Conservation (phyloP, 2,329 filamentous ascomycete genomes). For the Fusarium lyarnte region DNA sequence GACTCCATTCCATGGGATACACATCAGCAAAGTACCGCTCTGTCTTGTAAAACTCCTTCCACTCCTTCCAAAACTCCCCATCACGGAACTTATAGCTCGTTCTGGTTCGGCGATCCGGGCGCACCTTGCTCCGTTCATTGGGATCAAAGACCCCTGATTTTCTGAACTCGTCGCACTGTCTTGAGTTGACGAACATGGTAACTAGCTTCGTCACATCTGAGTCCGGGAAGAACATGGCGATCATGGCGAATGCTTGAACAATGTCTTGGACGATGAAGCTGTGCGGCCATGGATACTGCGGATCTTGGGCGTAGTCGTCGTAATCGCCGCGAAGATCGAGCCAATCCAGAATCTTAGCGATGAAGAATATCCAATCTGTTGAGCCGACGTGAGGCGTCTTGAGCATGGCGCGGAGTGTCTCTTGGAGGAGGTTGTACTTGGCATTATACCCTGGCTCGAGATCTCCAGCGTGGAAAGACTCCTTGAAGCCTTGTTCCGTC, state of each 20-base stretch:
- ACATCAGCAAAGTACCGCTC: slow-evolving; percentile 29
- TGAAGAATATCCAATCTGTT: slow-evolving; percentile 39
- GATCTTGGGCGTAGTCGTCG: slow-evolving; percentile 26
- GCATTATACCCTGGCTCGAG: slow-evolving; percentile 39
- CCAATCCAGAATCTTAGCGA: slow-evolving; percentile 39
- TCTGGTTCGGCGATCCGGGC: slow-evolving; percentile 34
- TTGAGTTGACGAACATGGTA: slow-evolving; percentile 34
- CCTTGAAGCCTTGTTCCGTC: slow-evolving; percentile 32
- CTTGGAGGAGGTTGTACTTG: slow-evolving; percentile 30
- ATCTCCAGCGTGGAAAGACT: slow-evolving; percentile 42
- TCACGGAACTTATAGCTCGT: slow-evolving; percentile 41
- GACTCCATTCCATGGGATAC: slow-evolving; percentile 44
- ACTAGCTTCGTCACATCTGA: not conserved
- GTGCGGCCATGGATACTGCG: slow-evolving; percentile 38
- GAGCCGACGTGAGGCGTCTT: slow-evolving; percentile 1
- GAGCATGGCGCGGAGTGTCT: slow-evolving; percentile 33
- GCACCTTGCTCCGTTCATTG: slow-evolving; percentile 27
- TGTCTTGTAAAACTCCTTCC: slow-evolving; percentile 27
- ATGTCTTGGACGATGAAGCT: slow-evolving; percentile 41
- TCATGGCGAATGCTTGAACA: slow-evolving; percentile 35
- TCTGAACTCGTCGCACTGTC: slow-evolving; percentile 21
- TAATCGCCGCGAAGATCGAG: slow-evolving; percentile 30
- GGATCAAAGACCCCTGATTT: slow-evolving; percentile 36
- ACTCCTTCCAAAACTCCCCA: slow-evolving; percentile 36
- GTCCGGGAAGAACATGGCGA: slow-evolving; percentile 45